phyloP scores from a whole-genome alignment of 2,329 filamentous ascomycete genomes.

The Diaporthe ilicicola region DNA sequence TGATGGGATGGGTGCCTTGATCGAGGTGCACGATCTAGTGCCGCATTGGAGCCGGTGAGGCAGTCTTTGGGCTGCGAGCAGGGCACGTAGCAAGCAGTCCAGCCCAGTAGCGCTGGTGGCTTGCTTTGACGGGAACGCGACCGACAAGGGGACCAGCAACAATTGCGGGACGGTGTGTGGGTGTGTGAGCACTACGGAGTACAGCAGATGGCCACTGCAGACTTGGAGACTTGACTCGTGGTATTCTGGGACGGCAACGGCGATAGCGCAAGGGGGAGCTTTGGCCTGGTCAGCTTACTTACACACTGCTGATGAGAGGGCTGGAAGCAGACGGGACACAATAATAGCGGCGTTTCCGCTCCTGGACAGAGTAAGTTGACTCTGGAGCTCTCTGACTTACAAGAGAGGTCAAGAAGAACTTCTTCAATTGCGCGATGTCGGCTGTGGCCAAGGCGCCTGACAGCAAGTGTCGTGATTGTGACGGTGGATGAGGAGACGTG shows the following conservation, averaged over 20 bases:
- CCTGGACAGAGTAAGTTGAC: background rate
- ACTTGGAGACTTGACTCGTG: slow-evolving; percentile 16
- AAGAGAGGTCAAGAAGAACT: background rate
- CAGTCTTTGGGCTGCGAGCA: background rate
- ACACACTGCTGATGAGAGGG: background rate
- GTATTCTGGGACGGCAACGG: background rate
- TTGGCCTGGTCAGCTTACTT: background rate
- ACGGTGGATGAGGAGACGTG: slow-evolving; percentile 14
- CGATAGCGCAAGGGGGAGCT: no score
- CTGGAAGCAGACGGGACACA: background rate
- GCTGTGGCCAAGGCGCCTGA: slow-evolving; percentile 16
- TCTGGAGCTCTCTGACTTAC: background rate
- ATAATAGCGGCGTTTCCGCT: background rate
- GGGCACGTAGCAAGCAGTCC: background rate
- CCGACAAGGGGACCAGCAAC: background rate
- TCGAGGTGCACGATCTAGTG: background rate
- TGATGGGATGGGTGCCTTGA: background rate
- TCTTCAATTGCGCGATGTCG: background rate
- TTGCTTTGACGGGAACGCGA: background rate
- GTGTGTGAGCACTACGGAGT: slow-evolving; percentile 1
- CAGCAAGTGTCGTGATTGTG: slow-evolving; percentile 24
- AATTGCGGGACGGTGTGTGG: background rate
- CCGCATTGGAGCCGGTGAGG: background rate
- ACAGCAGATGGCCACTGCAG: background rate
- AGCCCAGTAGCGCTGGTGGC: background rate